Percentiles rank a stretch among this genome's conserved stretches.
phyloP scores from a whole-genome alignment of 225 moss, liverwort and hornwort species.

The Physcomitrellopsis africana region DNA sequence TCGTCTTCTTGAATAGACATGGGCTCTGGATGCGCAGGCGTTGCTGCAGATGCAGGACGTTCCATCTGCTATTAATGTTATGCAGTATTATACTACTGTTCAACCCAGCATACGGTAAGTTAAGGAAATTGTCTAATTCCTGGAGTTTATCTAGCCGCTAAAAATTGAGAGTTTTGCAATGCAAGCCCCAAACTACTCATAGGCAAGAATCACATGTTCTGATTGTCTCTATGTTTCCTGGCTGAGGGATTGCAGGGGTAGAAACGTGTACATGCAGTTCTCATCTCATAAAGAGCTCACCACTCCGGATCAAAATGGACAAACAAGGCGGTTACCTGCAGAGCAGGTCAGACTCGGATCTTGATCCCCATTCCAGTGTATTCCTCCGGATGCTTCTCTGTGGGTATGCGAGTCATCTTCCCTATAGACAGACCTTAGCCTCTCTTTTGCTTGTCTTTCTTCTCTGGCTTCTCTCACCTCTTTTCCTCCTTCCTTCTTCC shows the following conservation, averaged over 20 bases:
- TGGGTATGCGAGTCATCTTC: conserved; percentile 33
- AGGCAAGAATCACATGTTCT: no score
- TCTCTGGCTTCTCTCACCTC: conserved; percentile 77
- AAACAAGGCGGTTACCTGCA: conserved; percentile 75
- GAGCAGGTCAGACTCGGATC: conserved; percentile 80
- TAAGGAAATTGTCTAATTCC: neutral
- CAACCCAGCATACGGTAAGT: conserved; percentile 94
- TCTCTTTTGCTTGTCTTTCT: conserved; percentile 55
- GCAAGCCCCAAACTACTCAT: no score
- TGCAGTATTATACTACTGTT: conserved; percentile 96
- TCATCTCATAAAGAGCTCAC: conserved; percentile 98
- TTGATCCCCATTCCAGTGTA: conserved; percentile 17
- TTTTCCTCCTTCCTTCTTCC: conserved; percentile 73
- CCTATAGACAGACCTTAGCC: conserved; percentile 24
- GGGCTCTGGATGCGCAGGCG: conserved; percentile 63
- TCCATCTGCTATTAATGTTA: conserved; percentile 88
- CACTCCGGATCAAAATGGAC: conserved; percentile 96
- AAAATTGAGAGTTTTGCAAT: no score
- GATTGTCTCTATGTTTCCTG: no score
- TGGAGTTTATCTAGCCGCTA: no score
- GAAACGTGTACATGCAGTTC: conserved; percentile 99
- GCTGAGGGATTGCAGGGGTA: conserved; percentile 55
- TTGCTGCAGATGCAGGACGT: conserved; percentile 96
- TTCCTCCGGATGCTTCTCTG: conserved; percentile 34
- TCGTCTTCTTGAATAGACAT: neutral